Evolutionary conservation across 306 rosid genomes (phyloP), one percentile per base, ranked within the genome.

Genomic region (Mimosa bimucronata): DNA sequence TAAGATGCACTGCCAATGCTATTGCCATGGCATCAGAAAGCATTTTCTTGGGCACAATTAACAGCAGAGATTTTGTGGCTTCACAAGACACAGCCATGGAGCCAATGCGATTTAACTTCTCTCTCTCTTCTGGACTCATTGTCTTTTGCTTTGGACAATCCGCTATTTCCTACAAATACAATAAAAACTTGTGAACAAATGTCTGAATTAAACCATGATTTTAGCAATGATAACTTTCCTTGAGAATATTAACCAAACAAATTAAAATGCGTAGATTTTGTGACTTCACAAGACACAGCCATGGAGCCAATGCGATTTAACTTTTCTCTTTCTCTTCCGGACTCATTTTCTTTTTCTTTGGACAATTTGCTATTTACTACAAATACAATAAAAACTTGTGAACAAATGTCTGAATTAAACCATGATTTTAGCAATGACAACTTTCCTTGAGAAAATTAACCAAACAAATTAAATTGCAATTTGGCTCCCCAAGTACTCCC

Each of bases 401-500:
- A 21, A 21, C 38, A 55, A 21, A 23, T 55, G 28, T 55, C 4
- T 55, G 62, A 55, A 55, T 21, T 9, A 8, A 21, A 55, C 5
- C 62, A 21, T 21, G 62, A 3, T 55, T 55, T 21, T 12, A 55
- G 62, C 62, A 55, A 55, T 7, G 62, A 21, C 19, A n/a, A 18
- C 25, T 52, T 52, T 52, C 23, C 62, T 55, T 55, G 28, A 55
- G 29, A 55, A 55, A 34, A n/a, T n/a, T 55, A 55, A 21, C 23
- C 62, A 55, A 8, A 14, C 29, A 21, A 21, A 1, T n/a, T n/a
- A 21, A 55, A 55, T 1, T 55, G 61, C 28, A 55, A 21, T 55
- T n/a, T 55, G 61, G 61, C 61, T 55, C 61, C 28, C 61, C 61
- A 55, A 2, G 28, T 55, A 55, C 61, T 55, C 61, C 61, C 61